Conservation (phyloP, 2,329 filamentous ascomycete species). For the Hypomyces rosellus region DNA sequence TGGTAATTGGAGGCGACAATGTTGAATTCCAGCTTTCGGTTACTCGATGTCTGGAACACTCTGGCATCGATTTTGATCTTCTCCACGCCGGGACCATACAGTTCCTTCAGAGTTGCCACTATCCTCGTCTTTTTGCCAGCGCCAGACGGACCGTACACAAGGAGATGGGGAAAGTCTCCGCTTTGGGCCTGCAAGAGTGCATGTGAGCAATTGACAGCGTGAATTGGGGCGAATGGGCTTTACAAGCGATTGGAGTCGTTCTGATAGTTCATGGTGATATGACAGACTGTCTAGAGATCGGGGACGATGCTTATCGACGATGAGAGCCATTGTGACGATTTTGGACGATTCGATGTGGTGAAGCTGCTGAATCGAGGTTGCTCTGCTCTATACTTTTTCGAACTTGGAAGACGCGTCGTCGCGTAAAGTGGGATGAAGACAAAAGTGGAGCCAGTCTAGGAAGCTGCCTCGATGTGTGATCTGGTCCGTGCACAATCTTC, state of each 20-base stretch:
- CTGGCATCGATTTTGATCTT: constrained; percentile 99
- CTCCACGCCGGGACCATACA: constrained; percentile 94
- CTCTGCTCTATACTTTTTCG: constrained; percentile 2
- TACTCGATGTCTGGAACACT: constrained; percentile 90
- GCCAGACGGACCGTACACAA: constrained; percentile 93
- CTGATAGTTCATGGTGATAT: constrained; percentile 85
- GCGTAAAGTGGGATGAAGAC: constrained; percentile 30
- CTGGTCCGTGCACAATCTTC: too few relatives aligned
- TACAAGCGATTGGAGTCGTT: constrained; percentile 80
- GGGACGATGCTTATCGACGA: constrained; percentile 67
- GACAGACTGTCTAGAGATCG: constrained; percentile 70
- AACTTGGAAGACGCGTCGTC: constrained; percentile 26
- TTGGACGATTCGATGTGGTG: not conserved
- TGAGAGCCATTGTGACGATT: constrained; percentile 51
- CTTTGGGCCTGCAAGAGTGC: constrained; percentile 70
- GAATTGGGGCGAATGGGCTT: constrained; percentile 18
- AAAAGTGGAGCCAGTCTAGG: constrained; percentile 3
- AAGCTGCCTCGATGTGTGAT: too few relatives aligned
- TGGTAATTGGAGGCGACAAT: constrained; percentile 97
- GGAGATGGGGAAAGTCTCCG: constrained; percentile 94
- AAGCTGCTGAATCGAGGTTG: not conserved
- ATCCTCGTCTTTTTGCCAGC: constrained; percentile 98
- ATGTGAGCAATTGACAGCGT: constrained; percentile 2
- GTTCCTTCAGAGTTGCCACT: constrained; percentile 87
- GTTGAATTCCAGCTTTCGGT: constrained; percentile 98